Conservation (phyloP, 495 filamentous ascomycete species). For the Aspergillus steynii region DNA sequence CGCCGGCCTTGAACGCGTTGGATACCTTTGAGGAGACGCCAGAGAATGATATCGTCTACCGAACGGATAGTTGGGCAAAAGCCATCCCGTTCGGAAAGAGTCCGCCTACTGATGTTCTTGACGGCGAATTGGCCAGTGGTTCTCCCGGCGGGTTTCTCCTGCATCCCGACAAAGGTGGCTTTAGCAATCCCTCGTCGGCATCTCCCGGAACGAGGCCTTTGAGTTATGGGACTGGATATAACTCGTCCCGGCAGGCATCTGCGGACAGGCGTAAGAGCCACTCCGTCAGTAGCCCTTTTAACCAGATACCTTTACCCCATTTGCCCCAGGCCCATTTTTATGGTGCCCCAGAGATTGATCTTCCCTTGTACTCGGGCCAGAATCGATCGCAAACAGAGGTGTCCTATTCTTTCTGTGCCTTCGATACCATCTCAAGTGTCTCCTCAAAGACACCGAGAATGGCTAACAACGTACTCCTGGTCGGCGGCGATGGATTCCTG, state of each 20-base stretch:
- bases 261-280: conserved; percentile 43
- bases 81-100: conserved; percentile 52
- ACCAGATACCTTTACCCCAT: conserved; percentile 73
- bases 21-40: conserved; percentile 32
- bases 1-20: conserved; percentile 46
- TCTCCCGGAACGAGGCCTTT: conserved; percentile 46
- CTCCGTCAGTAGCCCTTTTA: conserved; percentile 45
- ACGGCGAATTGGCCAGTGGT: conserved; percentile 43
- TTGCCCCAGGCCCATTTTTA: conserved; percentile 76
- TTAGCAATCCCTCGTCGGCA: conserved; percentile 50
- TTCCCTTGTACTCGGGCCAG: conserved; percentile 32
- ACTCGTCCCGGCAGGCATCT: conserved; percentile 42
- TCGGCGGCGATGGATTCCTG: conserved; percentile 73
- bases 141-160: conserved; percentile 45
- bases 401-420: conserved; percentile 75
- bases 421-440: conserved; percentile 63
- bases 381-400: conserved; percentile 47
- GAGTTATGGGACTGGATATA: conserved; percentile 46
- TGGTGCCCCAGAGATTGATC: conserved; percentile 55
- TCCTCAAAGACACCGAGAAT: conserved; percentile 47
- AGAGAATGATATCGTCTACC: conserved; percentile 36
- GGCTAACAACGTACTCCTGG: conserved; percentile 67
- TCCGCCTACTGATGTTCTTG: conserved; percentile 45
- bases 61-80: conserved; percentile 51
- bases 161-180: conserved; percentile 44